These are phyloP conservation scores for Mycothermus thermophilus DNA, from an alignment of 495 filamentous ascomycete species.

Conservation along the genomic window DNA sequence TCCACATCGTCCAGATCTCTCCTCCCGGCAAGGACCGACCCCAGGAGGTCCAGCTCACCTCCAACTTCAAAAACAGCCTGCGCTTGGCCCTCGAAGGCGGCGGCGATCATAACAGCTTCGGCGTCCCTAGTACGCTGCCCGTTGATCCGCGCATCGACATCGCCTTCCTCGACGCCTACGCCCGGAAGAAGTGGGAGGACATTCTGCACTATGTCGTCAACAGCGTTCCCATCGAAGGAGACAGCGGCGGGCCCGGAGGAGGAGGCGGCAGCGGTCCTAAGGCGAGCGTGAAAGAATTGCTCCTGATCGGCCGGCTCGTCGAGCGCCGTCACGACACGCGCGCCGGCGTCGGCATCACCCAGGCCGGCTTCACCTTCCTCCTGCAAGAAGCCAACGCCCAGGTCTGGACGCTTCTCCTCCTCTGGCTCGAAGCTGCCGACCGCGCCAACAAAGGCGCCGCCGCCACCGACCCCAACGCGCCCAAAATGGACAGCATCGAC, in stretches of 20 bases:
- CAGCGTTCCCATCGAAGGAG: conserved; percentile 25
- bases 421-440: conserved; percentile 82
- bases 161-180: conserved; percentile 69
- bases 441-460: conserved; percentile 15
- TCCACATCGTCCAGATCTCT: conserved; percentile 62
- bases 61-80: conserved; percentile 62
- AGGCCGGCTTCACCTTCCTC: conserved; percentile 85
- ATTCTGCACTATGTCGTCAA: conserved; percentile 88
- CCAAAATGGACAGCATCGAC: conserved; percentile 76
- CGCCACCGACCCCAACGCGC: conserved; percentile 15
- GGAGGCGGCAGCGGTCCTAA: conserved; percentile 39
- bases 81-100: conserved; percentile 76
- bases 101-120: conserved; percentile 75
- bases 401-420: conserved; percentile 86
- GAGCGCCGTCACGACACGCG: conserved; percentile 42
- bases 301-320: conserved; percentile 69
- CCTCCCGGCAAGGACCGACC: conserved; percentile 42
- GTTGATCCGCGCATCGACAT: conserved; percentile 46
- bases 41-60: conserved; percentile 54
- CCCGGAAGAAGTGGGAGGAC: conserved; percentile 81
- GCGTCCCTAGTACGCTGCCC: conserved; percentile 56
- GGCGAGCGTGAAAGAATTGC: conserved; percentile 64
- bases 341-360: conserved; percentile 55
- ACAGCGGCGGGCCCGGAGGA: conserved; percentile 20
- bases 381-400: conserved; percentile 91